Percentiles rank a stretch among this genome's conserved stretches.
Evolutionary conservation across 2,329 filamentous ascomycete genomes (phyloP).

Genomic region (Fusarium piperis): DNA sequence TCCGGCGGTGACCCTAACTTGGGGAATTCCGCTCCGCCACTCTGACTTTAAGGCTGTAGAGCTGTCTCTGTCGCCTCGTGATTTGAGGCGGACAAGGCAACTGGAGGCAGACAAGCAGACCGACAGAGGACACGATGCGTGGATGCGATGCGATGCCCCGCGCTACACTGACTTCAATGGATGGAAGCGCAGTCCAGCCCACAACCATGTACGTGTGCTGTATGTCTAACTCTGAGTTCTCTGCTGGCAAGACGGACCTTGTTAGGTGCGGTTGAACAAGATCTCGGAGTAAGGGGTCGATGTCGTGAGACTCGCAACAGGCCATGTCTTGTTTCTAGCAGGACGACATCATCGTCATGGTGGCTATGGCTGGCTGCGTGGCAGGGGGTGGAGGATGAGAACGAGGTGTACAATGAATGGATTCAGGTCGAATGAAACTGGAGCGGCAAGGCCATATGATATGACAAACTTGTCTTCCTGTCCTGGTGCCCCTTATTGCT

Average conservation of each 20-base stretch:
- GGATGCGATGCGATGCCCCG: constrained; percentile 32
- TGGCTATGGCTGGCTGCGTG: constrained; percentile 2
- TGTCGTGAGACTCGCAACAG: constrained; percentile 22
- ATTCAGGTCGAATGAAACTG: constrained; percentile 1
- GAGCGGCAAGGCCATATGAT: constrained; percentile 14
- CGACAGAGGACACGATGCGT: constrained; percentile 18
- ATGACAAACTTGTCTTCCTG: constrained; percentile 17
- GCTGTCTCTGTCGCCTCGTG: constrained; percentile 32
- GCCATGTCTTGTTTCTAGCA: constrained; percentile 24
- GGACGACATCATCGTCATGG: constrained; percentile 24
- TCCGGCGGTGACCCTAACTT: constrained; percentile 1
- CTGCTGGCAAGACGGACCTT: constrained; percentile 14
- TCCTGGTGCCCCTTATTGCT: constrained; percentile 9
- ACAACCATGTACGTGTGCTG: constrained; percentile 32
- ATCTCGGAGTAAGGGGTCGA: constrained; percentile 28
- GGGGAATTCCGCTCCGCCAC: constrained; percentile 13
- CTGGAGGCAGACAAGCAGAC: constrained; percentile 17
- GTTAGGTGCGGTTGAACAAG: constrained; percentile 31
- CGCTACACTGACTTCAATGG: constrained; percentile 30
- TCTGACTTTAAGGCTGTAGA: constrained; percentile 25
- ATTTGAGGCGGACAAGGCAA: constrained; percentile 16
- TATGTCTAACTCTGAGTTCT: constrained; percentile 7
- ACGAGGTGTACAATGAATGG: neutral
- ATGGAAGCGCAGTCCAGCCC: constrained; percentile 13
- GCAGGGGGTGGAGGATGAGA: constrained; percentile 8